Evolutionary conservation across 2,329 filamentous ascomycete genomes (phyloP).

Genomic region (Colletotrichum sp.): DNA sequence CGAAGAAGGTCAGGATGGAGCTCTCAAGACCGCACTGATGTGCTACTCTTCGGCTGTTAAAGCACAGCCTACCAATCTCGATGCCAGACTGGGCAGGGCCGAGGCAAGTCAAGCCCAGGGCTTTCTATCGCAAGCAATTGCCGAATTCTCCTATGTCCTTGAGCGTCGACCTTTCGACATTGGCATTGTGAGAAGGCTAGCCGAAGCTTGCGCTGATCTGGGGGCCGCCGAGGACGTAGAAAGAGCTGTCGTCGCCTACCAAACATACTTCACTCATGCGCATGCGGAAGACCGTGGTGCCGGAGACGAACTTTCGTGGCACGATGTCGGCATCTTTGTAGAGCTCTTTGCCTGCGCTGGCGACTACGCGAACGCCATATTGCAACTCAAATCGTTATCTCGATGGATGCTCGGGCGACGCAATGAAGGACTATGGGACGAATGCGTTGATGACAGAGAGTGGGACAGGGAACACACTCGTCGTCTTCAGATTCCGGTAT

Average conservation of each 20-base stretch:
- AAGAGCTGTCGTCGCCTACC: conserved; percentile 54
- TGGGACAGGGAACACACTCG: conserved; percentile 81
- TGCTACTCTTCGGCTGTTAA: conserved; percentile 66
- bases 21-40: conserved; percentile 59
- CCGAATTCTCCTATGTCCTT: conserved; percentile 61
- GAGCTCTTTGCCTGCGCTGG: conserved; percentile 75
- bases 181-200: conserved; percentile 58
- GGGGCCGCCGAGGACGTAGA: conserved; percentile 46
- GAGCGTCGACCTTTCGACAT: conserved; percentile 59
- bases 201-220: conserved; percentile 61
- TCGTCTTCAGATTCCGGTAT: conserved; percentile 66
- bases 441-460: conserved; percentile 80
- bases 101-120: conserved; percentile 62
- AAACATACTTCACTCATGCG: conserved; percentile 49
- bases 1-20: conserved; percentile 50
- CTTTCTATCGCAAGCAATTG: conserved; percentile 56
- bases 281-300: conserved; percentile 26
- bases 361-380: conserved; percentile 69
- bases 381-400: conserved; percentile 72
- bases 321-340: conserved; percentile 83
- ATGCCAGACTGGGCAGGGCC: conserved; percentile 64
- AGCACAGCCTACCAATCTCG: conserved; percentile 60
- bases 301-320: conserved; percentile 66
- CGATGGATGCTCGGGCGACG: conserved; percentile 83
- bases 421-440: conserved; percentile 76